A percentile compares a stretch with the other conserved stretches of the same genome.
Conservation (phyloP, 1,284 basidiomycete genomes). For the Moesziomyces globuligerus region DNA sequence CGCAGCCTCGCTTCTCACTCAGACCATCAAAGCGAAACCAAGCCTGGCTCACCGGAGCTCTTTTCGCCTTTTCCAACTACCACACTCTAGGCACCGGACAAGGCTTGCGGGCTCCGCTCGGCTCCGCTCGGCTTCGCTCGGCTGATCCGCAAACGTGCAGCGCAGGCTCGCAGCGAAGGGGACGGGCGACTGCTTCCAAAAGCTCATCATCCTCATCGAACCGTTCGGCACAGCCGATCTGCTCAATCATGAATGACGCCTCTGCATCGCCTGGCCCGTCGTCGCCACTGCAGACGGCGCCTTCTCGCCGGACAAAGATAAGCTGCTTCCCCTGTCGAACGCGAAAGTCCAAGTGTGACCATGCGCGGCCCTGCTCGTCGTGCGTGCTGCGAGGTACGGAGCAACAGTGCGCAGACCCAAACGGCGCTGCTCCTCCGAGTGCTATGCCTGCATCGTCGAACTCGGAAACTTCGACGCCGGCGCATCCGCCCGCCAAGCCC, state of each 20-base stretch:
- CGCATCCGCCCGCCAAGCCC: not conserved
- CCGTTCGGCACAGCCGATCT: not conserved
- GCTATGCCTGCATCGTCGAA: conserved; percentile 2
- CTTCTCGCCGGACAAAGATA: conserved; percentile 27
- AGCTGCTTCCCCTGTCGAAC: conserved; percentile 35
- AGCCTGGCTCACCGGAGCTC: too few relatives aligned
- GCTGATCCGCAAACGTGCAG: too few relatives aligned
- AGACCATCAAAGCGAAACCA: too few relatives aligned
- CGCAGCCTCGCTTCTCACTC: too few relatives aligned
- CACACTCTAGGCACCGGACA: too few relatives aligned
- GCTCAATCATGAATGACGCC: not conserved
- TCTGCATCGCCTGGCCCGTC: not conserved
- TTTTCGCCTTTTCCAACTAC: too few relatives aligned
- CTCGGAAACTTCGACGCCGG: conserved; percentile 7
- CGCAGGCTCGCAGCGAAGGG: too few relatives aligned
- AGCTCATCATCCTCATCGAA: not conserved
- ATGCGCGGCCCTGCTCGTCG: conserved; percentile 36
- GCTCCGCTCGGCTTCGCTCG: too few relatives aligned
- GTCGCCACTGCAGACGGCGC: conserved; percentile 5
- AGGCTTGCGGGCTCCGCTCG: too few relatives aligned
- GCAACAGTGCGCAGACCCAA: conserved; percentile 23
- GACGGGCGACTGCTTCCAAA: too few relatives aligned
- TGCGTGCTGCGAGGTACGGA: conserved; percentile 31
- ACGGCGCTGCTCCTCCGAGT: conserved; percentile 1
- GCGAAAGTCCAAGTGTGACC: conserved; percentile 44